Evolutionary conservation across 2,329 filamentous ascomycete species (phyloP), one percentile per base, ranked within the genome.

Genomic region (Chaetomiaceae sp.): DNA sequence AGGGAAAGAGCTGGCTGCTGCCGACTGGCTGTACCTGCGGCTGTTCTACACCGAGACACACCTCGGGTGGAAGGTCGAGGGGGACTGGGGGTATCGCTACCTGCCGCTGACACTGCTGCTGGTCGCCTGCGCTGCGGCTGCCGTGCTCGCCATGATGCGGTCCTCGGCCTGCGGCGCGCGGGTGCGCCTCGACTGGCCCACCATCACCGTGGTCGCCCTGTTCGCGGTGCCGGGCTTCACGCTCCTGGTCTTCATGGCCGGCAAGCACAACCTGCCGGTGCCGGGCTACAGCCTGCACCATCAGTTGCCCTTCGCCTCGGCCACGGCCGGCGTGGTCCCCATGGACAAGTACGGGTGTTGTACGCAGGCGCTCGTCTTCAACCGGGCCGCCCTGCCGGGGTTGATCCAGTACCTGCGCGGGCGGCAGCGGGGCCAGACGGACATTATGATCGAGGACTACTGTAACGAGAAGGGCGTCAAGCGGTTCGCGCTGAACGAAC

Each of bases 31-130:
- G 32, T 53, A 53, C 20, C 15, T 53, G 42, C 39, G 51, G 3
- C 35, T 53, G 29, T 53, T 83, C 77, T 62, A 84, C 81, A 50
- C 42, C 14, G 51, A 53, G 40, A 53, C 51, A n/a, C 36, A 45
- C 27, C 30, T 53, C 19, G 37, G 40, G 5, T 53, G 45, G 45
- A 17, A 26, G 11, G 30, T 33, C 15, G 48, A 51, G 17, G 37
- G 27, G 5, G 46, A 48, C 35, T 53, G 51, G 51, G 47, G 45
- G 46, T 51, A 51, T 19, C 34, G 27, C 32, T 42, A 53, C 33
- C 17, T 53, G 20, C 47, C 42, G 4, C 18, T 47, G 11, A 49
- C 46, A 8, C 41, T 53, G 12, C 27, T 18, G 20, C 36, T 53
- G 19, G 37, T 39, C 12, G 38, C 39, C 3, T 22, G 15, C 26